phyloP scores from a whole-genome alignment of 192 early-diverging fungal species.

The Rhizophagus clarus region DNA sequence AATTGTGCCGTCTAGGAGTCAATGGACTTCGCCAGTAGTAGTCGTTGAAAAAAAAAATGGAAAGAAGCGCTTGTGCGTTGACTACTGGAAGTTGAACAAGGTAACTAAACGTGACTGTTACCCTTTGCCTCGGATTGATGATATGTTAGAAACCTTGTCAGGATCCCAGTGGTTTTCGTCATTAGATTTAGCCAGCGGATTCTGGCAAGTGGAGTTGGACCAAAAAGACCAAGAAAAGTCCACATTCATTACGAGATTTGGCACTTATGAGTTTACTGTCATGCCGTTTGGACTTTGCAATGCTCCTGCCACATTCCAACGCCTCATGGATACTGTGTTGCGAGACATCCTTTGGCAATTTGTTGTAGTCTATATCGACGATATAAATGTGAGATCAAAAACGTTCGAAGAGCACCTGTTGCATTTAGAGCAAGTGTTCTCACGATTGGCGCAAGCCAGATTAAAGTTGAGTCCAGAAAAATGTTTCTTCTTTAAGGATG shows the following conservation, averaged over 20 bases:
- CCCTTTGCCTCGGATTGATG: constrained; percentile 44
- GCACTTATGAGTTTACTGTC: constrained; percentile 24
- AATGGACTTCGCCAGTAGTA: constrained; percentile 40
- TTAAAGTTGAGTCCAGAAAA: neutral
- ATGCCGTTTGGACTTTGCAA: constrained; percentile 40
- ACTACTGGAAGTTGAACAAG: constrained; percentile 48
- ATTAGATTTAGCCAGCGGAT: constrained; percentile 32
- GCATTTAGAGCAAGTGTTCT: neutral
- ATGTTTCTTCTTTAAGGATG: neutral
- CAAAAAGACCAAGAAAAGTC: constrained; percentile 12
- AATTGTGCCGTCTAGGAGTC: neutral
- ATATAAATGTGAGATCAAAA: constrained; percentile 39
- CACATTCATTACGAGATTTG: constrained; percentile 31
- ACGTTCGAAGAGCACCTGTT: constrained; percentile 31
- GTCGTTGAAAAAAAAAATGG: constrained; percentile 50
- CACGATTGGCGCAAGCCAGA: neutral
- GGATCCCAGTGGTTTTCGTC: constrained; percentile 24
- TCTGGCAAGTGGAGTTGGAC: constrained; percentile 26
- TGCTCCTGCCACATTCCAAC: constrained; percentile 32
- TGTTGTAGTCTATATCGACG: constrained; percentile 39
- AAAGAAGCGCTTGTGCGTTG: constrained; percentile 37
- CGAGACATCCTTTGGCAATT: neutral
- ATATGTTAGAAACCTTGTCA: constrained; percentile 32
- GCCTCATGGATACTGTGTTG: constrained; percentile 8
- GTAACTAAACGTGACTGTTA: constrained; percentile 42